These are phyloP conservation scores for Blepharisma japonicum DNA, from an alignment of 73 alveolate genomes.

Conservation along the genomic window DNA sequence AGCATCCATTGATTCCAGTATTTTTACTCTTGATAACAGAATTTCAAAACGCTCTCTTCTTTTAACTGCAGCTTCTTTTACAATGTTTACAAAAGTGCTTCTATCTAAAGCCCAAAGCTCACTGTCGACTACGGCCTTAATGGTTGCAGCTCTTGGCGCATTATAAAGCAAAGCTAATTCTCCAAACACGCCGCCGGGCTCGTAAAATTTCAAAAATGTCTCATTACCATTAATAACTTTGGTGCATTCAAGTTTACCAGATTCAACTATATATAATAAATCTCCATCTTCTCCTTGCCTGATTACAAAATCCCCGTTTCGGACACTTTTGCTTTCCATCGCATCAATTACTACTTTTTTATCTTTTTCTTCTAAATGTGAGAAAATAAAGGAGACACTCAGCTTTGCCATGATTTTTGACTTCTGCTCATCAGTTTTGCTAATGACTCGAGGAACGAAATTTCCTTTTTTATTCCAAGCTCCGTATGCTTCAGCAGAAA, in stretches of 20 bases:
- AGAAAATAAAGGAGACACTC: constrained; percentile 70
- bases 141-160: constrained; percentile 92
- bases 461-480: constrained; percentile 79
- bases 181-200: constrained; percentile 57
- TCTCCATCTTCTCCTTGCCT: constrained; percentile 47
- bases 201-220: constrained; percentile 33
- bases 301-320: constrained; percentile 38
- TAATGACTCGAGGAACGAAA: constrained; percentile 69
- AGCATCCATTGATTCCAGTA: constrained; percentile 70
- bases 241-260: constrained; percentile 42
- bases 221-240: constrained; percentile 23
- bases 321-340: constrained; percentile 87
- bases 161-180: constrained; percentile 89
- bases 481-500: constrained; percentile 95
- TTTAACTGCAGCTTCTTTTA: constrained; percentile 84
- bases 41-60: constrained; percentile 84
- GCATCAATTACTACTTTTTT: constrained; percentile 87
- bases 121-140: constrained; percentile 68
- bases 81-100: constrained; percentile 86
- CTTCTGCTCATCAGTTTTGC: constrained; percentile 64
- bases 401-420: constrained; percentile 64
- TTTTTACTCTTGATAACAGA: constrained; percentile 65
- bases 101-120: constrained; percentile 84
- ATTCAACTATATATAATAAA: constrained; percentile 37
- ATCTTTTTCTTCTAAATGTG: constrained; percentile 80